Conservation (phyloP, 192 early-diverging fungal genomes). For the Podila verticillata region DNA sequence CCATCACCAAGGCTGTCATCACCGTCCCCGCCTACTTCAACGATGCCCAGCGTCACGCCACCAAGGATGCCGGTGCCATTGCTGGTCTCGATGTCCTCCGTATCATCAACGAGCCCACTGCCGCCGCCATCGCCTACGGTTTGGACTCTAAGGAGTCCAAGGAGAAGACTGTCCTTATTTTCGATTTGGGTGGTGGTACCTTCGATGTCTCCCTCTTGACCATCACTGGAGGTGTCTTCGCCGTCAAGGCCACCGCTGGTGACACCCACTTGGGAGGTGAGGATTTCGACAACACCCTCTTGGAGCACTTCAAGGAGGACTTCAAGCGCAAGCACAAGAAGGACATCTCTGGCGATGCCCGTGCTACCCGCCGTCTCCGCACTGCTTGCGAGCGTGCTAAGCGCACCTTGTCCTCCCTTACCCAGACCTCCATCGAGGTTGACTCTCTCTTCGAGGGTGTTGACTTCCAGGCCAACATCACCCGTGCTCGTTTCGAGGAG, state of each 20-base stretch:
- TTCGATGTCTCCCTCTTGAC: slow-evolving; percentile 88
- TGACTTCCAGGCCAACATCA: slow-evolving; percentile 90
- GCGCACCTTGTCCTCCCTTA: slow-evolving; percentile 89
- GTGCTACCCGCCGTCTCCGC: slow-evolving; percentile 91
- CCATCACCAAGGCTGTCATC: slow-evolving; percentile 91
- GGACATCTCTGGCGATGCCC: slow-evolving; percentile 82
- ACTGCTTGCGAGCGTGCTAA: slow-evolving; percentile 95
- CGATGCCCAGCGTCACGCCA: slow-evolving; percentile 91
- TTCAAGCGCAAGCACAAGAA: slow-evolving; percentile 90
- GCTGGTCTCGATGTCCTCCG: slow-evolving; percentile 87
- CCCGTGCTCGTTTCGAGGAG: slow-evolving; percentile 97
- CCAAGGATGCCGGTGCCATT: slow-evolving; percentile 92
- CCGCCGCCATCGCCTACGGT: slow-evolving; percentile 88
- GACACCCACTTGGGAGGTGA: slow-evolving; percentile 88
- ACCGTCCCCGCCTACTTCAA: slow-evolving; percentile 97
- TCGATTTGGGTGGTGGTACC: slow-evolving; percentile 88
- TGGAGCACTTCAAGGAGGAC: slow-evolving; percentile 91
- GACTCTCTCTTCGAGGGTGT: too few species aligned
- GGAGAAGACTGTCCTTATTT: slow-evolving; percentile 81
- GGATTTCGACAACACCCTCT: slow-evolving; percentile 85
- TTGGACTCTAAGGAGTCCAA: slow-evolving; percentile 80
- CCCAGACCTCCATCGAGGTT: slow-evolving; percentile 84
- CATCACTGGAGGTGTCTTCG: slow-evolving; percentile 82
- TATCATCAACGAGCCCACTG: slow-evolving; percentile 93
- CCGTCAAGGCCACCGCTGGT: slow-evolving; percentile 82